Conservation (phyloP, 805 yeast species). For the Candida berthetii region DNA sequence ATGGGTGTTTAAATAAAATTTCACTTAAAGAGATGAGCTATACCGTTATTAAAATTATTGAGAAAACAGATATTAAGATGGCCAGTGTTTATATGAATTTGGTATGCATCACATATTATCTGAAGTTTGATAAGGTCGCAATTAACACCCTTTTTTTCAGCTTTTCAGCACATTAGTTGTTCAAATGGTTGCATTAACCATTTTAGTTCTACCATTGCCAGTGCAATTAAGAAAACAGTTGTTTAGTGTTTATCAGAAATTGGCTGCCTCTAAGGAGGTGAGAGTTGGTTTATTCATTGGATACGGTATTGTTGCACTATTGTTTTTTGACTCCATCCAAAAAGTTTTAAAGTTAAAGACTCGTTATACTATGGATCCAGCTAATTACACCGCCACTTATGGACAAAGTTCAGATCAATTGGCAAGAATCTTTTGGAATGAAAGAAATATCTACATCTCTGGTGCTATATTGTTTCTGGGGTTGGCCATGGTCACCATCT, state of each 20-base stretch:
- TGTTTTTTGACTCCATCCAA: slow-evolving; percentile 50
- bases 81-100: slow-evolving; percentile 1
- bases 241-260: slow-evolving; percentile 27
- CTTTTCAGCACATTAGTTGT: slow-evolving; percentile 40
- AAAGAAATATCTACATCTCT: slow-evolving; percentile 54
- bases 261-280: slow-evolving; percentile 32
- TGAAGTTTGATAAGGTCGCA: too few relatives aligned
- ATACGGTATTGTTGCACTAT: slow-evolving; percentile 35
- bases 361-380: slow-evolving; percentile 19
- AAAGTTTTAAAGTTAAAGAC: slow-evolving; percentile 29
- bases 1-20: too few relatives aligned
- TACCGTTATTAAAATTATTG: too few relatives aligned
- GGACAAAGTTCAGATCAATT: slow-evolving; percentile 39
- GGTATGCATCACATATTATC: not conserved
- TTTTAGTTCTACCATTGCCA: slow-evolving; percentile 53
- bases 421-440: slow-evolving; percentile 57
- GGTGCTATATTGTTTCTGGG: slow-evolving; percentile 56
- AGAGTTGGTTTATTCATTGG: slow-evolving; percentile 38
- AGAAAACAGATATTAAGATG: not conserved
- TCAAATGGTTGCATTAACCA: slow-evolving; percentile 44
- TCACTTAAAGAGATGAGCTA: too few relatives aligned
- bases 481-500: slow-evolving; percentile 48
- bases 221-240: slow-evolving; percentile 36
- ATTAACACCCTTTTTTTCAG: slow-evolving; percentile 18
- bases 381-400: slow-evolving; percentile 14